A percentile compares a stretch with the other conserved stretches of the same genome.
Conservation (phyloP, 768 basidiomycete species). For the Kwoniella mangroviensis region DNA sequence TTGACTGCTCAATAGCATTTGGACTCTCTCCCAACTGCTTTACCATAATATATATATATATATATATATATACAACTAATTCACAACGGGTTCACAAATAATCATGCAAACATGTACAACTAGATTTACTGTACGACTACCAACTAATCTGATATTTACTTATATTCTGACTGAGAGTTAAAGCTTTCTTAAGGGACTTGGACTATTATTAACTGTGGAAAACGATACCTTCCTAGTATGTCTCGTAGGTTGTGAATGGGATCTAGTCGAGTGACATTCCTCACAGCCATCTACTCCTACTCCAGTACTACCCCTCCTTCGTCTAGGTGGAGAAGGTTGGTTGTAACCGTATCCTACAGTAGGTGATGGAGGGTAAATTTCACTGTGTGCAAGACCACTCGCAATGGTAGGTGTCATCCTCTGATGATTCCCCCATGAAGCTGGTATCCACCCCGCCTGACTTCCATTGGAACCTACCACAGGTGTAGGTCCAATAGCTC, state of each 20-base stretch:
- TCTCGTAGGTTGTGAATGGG: background rate
- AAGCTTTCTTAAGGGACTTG: background rate
- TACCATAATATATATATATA: background rate
- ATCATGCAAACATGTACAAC: background rate
- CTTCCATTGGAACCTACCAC: slow-evolving; percentile 27
- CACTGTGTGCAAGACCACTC: background rate
- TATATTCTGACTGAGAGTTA: too few relatives aligned
- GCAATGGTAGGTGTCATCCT: slow-evolving; percentile 29
- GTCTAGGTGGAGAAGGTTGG: slow-evolving; percentile 4
- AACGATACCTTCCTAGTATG: background rate
- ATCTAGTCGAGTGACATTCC: background rate
- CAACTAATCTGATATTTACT: too few relatives aligned
- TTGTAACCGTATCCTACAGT: background rate
- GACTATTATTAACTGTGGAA: background rate
- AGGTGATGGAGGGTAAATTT: background rate
- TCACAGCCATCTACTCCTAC: slow-evolving; percentile 1
- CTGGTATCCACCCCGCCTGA: slow-evolving; percentile 19
- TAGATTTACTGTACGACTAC: background rate
- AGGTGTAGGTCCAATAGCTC: slow-evolving; percentile 13
- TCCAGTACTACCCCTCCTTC: background rate
- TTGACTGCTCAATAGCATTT: background rate
- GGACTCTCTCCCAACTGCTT: too few relatives aligned
- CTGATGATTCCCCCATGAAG: slow-evolving; percentile 32
- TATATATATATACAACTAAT: background rate
- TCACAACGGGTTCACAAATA: background rate